A percentile compares a stretch with the other conserved stretches of the same genome.
These are phyloP conservation scores for Murraya koenigii DNA, from an alignment of 345 rosid species.

Conservation along the genomic window DNA sequence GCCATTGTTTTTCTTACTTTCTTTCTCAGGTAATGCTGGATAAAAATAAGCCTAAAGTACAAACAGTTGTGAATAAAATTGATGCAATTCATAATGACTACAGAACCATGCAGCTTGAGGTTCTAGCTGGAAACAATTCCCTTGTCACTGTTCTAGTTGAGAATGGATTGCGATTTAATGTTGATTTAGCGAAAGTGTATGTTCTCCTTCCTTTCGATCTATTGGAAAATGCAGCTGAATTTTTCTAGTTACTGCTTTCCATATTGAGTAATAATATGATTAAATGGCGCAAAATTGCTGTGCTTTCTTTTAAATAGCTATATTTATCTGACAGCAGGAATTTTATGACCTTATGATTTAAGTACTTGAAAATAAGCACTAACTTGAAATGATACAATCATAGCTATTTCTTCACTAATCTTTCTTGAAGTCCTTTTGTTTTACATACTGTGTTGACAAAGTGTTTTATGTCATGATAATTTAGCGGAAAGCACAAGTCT, in stretches of 20 bases:
- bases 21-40: conserved; percentile 73
- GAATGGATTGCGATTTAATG: conserved; percentile 79
- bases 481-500: not conserved
- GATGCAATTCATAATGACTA: conserved; percentile 72
- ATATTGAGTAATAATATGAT: not conserved
- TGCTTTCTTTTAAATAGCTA: not conserved
- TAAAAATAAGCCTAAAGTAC: conserved; percentile 85
- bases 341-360: not conserved
- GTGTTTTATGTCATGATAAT: not conserved
- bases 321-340: not conserved
- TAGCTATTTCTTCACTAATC: not conserved
- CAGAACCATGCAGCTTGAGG: conserved; percentile 89
- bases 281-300: not conserved
- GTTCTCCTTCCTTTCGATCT: conserved; percentile 24
- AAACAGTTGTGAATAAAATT: conserved; percentile 86
- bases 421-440: not conserved
- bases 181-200: conserved; percentile 87
- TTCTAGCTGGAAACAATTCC: conserved; percentile 91
- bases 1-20: not conserved
- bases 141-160: conserved; percentile 83
- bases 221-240: not conserved
- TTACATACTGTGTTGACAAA: not conserved
- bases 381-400: not conserved
- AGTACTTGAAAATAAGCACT: not conserved
- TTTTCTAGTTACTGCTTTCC: not conserved